These are phyloP conservation scores for Castanospermum australe DNA, from an alignment of 306 rosid genomes.

Conservation along the genomic window DNA sequence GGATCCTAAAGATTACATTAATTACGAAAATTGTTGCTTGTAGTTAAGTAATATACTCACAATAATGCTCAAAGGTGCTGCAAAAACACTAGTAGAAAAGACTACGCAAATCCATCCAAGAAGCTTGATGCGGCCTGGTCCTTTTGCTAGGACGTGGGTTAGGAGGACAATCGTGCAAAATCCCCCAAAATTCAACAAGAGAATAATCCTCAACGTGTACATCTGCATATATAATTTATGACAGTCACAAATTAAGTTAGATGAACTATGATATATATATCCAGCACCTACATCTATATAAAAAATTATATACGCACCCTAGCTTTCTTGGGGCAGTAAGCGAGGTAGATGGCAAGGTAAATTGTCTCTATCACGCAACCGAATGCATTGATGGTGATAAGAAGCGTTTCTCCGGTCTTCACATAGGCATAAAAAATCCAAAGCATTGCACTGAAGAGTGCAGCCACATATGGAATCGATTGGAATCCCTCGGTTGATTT, in stretches of 20 bases:
- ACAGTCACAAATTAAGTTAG: background rate
- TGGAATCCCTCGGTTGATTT: constrained; percentile 95
- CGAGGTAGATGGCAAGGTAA: constrained; percentile 70
- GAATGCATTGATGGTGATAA: constrained; percentile 72
- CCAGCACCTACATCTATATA: background rate
- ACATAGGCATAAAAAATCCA: constrained; percentile 84
- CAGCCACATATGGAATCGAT: constrained; percentile 80
- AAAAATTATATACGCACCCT: constrained; percentile 54
- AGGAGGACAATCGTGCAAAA: constrained; percentile 63
- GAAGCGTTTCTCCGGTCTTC: constrained; percentile 64
- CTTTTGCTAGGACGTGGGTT: constrained; percentile 51
- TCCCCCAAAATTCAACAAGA: constrained; percentile 69
- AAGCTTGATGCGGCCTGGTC: constrained; percentile 42
- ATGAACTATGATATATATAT: background rate
- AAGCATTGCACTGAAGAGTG: constrained; percentile 83
- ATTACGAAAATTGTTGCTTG: background rate
- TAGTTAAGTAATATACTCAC: constrained; percentile 31
- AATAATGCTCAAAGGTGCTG: constrained; percentile 84
- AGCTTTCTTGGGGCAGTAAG: constrained; percentile 66
- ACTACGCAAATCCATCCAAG: constrained; percentile 89
- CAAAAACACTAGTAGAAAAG: constrained; percentile 80
- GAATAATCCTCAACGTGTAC: constrained; percentile 60
- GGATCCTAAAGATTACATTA: too few species aligned
- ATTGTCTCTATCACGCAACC: constrained; percentile 89
- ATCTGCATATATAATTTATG: constrained; percentile 36